Evolutionary conservation across 305 asterid genomes (phyloP).

Genomic region (Fraxinus dipetala): DNA sequence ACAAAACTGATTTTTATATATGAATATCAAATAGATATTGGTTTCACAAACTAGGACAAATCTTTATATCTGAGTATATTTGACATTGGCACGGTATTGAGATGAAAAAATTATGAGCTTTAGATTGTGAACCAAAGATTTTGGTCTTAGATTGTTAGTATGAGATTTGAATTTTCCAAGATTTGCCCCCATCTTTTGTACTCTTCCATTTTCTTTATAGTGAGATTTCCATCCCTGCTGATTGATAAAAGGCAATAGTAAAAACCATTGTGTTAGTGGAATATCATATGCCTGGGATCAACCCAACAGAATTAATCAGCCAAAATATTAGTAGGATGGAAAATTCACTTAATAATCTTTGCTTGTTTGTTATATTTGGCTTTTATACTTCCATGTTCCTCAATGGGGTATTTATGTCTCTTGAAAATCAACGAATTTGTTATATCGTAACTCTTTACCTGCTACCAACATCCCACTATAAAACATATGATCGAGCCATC

Average conservation of each 20-base stretch:
- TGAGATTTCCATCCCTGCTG: neutral
- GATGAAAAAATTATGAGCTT: neutral
- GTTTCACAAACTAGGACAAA: neutral
- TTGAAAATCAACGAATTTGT: neutral
- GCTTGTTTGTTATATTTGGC: neutral
- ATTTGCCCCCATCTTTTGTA: neutral
- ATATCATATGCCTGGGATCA: neutral
- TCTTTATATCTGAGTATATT: neutral
- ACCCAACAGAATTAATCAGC: neutral
- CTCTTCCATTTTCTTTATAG: neutral
- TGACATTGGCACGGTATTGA: neutral
- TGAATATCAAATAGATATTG: neutral
- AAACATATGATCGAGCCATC: neutral
- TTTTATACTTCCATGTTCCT: neutral
- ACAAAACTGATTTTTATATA: neutral
- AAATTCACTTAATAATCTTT: neutral
- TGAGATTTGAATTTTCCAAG: neutral
- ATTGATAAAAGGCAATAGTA: neutral
- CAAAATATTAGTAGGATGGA: neutral
- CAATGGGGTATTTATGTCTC: neutral
- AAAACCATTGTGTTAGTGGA: neutral
- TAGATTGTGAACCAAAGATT: neutral
- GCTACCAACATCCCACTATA: neutral
- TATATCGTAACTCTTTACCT: neutral
- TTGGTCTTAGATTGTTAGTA: neutral